phyloP scores from a whole-genome alignment of 176 grass and related monocot species.

The Saccharum spontaneum region DNA sequence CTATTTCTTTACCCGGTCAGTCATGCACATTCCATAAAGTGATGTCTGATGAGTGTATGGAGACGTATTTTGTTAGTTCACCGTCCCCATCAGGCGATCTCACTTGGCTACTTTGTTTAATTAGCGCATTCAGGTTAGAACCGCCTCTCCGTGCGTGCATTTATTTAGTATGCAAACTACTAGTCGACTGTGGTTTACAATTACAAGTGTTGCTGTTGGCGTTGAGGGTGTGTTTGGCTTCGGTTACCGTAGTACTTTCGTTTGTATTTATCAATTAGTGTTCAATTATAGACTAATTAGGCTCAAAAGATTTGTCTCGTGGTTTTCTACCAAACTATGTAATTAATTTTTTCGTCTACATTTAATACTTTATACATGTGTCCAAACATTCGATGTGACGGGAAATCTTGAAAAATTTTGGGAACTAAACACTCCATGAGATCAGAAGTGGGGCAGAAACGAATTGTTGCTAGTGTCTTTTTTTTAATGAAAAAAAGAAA shows the following conservation, averaged over 20 bases:
- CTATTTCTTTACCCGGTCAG: background rate
- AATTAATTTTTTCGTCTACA: too few relatives aligned
- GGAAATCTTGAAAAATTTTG: too few relatives aligned
- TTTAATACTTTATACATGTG: too few relatives aligned
- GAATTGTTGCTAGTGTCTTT: background rate
- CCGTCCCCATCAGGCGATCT: constrained; percentile 30
- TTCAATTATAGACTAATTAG: too few relatives aligned
- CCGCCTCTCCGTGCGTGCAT: background rate
- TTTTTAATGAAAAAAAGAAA: background rate
- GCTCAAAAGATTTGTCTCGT: too few relatives aligned
- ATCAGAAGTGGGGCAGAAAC: background rate
- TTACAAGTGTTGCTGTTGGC: background rate
- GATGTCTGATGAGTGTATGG: background rate
- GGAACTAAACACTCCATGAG: too few relatives aligned
- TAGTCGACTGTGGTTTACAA: background rate
- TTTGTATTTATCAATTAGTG: too few relatives aligned
- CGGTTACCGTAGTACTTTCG: too few relatives aligned
- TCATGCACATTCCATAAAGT: background rate
- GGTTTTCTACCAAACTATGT: too few relatives aligned
- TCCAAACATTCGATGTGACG: too few relatives aligned
- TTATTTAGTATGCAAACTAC: background rate
- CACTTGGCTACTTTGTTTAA: background rate
- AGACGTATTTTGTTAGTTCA: constrained; percentile 21
- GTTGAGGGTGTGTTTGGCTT: too few relatives aligned
- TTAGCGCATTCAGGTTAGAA: background rate